Percentiles rank a stretch among this genome's conserved stretches.
phyloP scores from a whole-genome alignment of 2,329 filamentous ascomycete species.

The Knufia fluminis region DNA sequence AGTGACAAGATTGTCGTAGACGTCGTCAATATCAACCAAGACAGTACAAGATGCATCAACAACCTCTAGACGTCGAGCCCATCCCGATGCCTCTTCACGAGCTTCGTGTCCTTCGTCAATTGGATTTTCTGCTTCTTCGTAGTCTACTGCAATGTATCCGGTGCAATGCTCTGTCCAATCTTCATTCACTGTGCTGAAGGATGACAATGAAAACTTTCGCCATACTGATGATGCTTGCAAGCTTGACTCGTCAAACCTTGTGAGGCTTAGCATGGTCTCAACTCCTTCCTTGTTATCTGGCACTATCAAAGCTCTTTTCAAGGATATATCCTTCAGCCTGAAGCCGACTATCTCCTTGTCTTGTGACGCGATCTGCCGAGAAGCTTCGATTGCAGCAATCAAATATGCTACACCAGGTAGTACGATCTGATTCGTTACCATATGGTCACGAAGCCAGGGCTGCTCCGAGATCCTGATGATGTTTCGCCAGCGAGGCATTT shows the following conservation, averaged over 20 bases:
- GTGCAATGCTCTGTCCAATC: not conserved
- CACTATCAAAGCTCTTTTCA: not conserved
- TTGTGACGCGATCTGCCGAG: not conserved
- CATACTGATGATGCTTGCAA: not conserved
- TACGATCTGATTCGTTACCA: constrained; percentile 18
- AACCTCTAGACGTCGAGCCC: too few relatives aligned
- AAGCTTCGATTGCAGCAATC: constrained; percentile 25
- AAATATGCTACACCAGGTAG: constrained; percentile 28
- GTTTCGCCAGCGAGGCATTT: constrained; percentile 36
- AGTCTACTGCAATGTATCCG: not conserved
- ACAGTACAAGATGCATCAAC: not conserved
- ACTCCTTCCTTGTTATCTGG: not conserved
- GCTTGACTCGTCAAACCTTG: not conserved
- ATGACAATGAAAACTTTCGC: not conserved
- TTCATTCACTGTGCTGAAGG: not conserved
- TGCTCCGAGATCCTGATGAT: constrained; percentile 33
- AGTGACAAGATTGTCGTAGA: not conserved
- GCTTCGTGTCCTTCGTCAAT: not conserved
- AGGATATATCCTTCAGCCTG: not conserved
- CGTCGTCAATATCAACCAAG: not conserved
- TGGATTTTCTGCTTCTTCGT: too few relatives aligned
- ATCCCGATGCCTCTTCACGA: too few relatives aligned
- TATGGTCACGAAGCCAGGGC: constrained; percentile 34
- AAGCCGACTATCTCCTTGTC: not conserved
- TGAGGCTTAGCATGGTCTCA: not conserved